Evolutionary conservation across 176 grass and related monocot genomes (phyloP), one percentile per base, ranked within the genome.

Genomic region (Eleusine indica): DNA sequence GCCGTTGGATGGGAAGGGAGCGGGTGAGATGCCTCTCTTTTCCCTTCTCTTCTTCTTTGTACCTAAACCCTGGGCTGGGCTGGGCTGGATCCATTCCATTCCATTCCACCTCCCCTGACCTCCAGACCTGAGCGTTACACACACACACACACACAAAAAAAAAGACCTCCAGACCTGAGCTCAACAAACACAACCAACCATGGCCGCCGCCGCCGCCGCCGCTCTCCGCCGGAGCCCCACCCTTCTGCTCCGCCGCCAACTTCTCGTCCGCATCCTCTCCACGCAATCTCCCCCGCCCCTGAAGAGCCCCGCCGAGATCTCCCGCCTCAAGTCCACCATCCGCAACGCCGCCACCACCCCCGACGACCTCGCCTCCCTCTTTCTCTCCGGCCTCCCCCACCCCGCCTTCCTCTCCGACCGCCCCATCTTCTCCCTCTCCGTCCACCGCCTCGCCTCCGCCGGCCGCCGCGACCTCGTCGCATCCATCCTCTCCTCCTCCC

Each of bases 381-480:
- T 90, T 75, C n/a, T 83, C 11, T 66, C 79, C 22, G 87, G 39
- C 10, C 74, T 86, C 42, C 76, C 73, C 29, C 39, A 86, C 71
- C 82, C 75, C 9, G 47, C 82, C 82, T 92, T 95, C 84, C 69
- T 88, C 76, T 25, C 75, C 32, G 90, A 95, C 79, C 65, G 90
- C 43, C 30, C 82, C 18, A 41, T 95, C 70, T 95, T 88, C 80
- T 25, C 60, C 19, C 72, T 86, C 79, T 71, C 88, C 21, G 73
- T 95, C 71, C 29, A 29, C 25, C 87, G 90, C 68, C 93, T 95
- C 39, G 74, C 82, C 30, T 81, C 77, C 70, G 74, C 78, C 40
- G 77, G 79, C 79, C 90, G 93, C 66, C 87, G 82, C 37, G 88
- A 95, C 52, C 93, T 92, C 74, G 58, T 95, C 67, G 75, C 86